Percentiles rank a stretch among this genome's conserved stretches.
These are phyloP conservation scores for Aspergillus eucalypticola DNA, from an alignment of 2,329 filamentous ascomycete genomes.

Conservation along the genomic window DNA sequence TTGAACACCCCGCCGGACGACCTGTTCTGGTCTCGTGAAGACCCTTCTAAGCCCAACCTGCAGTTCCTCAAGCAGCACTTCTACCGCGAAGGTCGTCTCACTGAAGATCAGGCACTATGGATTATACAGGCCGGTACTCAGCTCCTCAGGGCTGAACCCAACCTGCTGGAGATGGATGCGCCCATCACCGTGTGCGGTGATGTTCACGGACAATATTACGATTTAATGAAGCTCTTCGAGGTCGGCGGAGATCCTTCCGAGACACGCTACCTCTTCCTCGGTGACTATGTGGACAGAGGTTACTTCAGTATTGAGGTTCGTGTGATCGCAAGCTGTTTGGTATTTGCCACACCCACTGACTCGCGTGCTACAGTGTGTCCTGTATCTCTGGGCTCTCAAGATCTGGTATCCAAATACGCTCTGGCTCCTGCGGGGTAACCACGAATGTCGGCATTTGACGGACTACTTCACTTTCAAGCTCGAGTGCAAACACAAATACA, in stretches of 20 bases:
- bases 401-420: slow-evolving; percentile 98
- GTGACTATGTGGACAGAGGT: slow-evolving; percentile 95
- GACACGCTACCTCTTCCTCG: slow-evolving; percentile 93
- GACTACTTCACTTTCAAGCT: slow-evolving; percentile 99
- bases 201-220: slow-evolving; percentile 98
- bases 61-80: slow-evolving; percentile 97
- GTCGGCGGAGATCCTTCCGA: slow-evolving; percentile 95
- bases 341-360: slow-evolving; percentile 8
- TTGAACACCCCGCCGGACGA: slow-evolving; percentile 90
- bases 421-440: slow-evolving; percentile 95
- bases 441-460: slow-evolving; percentile 97
- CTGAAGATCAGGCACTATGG: slow-evolving; percentile 95
- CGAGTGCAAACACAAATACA: slow-evolving; percentile 99
- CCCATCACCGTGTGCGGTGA: slow-evolving; percentile 98
- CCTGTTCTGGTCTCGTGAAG: slow-evolving; percentile 86
- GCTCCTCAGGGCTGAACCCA: slow-evolving; percentile 84
- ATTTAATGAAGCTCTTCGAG: slow-evolving; percentile 99
- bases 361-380: slow-evolving; percentile 66
- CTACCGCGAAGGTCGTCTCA: slow-evolving; percentile 93
- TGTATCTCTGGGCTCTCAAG: slow-evolving; percentile 97
- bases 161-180: slow-evolving; percentile 97
- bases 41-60: slow-evolving; percentile 85
- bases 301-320: slow-evolving; percentile 94
- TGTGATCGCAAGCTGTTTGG: slow-evolving; percentile 2
- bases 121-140: slow-evolving; percentile 88